Conservation (phyloP, 495 filamentous ascomycete genomes). For the Penicillium flavigenum region DNA sequence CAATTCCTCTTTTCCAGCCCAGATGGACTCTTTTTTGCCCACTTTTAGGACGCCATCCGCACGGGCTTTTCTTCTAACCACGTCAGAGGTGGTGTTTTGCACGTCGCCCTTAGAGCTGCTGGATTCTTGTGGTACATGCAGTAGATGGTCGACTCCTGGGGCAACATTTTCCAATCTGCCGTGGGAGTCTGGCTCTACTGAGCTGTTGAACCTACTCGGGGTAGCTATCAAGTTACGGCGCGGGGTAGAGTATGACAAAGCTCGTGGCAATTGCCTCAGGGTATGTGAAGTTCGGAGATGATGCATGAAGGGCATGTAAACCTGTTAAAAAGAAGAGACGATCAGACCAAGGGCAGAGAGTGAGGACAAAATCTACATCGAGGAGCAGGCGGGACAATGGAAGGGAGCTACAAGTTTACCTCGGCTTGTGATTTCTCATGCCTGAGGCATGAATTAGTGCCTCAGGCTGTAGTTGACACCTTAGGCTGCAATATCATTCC, state of each 20-base stretch:
- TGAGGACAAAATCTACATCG: not conserved
- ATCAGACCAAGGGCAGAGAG: not conserved
- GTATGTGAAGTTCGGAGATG: slow-evolving; percentile 8
- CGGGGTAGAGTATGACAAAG: slow-evolving; percentile 3
- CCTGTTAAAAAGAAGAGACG: not conserved
- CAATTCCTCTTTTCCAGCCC: slow-evolving; percentile 9
- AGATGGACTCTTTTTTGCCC: not conserved
- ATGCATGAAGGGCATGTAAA: slow-evolving; percentile 11
- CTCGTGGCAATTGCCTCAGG: slow-evolving; percentile 12
- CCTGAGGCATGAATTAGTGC: not conserved
- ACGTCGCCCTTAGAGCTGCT: not conserved
- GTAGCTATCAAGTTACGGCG: slow-evolving; percentile 13
- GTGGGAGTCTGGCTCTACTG: not conserved
- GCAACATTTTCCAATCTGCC: not conserved
- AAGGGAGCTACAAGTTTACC: not conserved
- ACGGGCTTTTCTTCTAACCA: not conserved
- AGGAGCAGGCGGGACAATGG: not conserved
- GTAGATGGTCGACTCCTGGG: not conserved
- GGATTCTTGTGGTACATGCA: not conserved
- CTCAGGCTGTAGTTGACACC: not conserved
- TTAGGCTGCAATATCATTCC: not conserved
- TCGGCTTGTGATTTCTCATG: not conserved
- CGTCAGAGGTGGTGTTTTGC: not conserved
- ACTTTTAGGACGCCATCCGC: not conserved
- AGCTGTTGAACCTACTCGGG: slow-evolving; percentile 1